Conservation (phyloP, 2,329 filamentous ascomycete species). For the Penicillium sp. region DNA sequence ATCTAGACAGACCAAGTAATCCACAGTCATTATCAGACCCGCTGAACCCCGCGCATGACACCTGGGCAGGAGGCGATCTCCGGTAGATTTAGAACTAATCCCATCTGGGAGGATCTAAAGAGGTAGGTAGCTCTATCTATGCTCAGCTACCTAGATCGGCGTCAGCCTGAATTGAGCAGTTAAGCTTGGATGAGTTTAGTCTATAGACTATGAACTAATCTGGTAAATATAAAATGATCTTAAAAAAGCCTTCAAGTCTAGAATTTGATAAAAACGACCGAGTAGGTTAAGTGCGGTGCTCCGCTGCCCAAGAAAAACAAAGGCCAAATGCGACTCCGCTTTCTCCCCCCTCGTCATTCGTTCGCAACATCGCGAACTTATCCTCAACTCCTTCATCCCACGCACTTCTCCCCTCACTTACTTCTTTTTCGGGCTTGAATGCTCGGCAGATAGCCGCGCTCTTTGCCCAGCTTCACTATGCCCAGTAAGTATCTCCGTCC, state of each 20-base stretch:
- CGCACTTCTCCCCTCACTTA: background rate
- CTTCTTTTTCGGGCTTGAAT: conserved; percentile 23
- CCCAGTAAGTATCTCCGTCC: conserved; percentile 30
- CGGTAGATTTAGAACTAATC: background rate
- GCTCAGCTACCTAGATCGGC: no score
- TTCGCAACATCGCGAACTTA: conserved; percentile 12
- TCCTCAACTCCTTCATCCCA: conserved; percentile 1
- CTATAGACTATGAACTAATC: background rate
- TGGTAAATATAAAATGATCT: background rate
- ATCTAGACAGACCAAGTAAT: conserved; percentile 8
- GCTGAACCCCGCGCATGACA: conserved; percentile 7
- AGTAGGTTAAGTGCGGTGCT: background rate
- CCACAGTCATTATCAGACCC: background rate
- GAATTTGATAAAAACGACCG: background rate
- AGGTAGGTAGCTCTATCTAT: no score
- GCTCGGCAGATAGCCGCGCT: conserved; percentile 26
- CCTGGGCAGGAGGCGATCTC: conserved; percentile 4
- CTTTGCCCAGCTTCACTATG: conserved; percentile 28
- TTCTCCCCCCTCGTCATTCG: conserved; percentile 19
- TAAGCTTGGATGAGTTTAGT: no score
- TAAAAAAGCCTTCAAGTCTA: background rate
- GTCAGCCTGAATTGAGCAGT: no score
- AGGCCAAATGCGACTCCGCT: conserved; percentile 17
- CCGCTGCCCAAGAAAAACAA: conserved; percentile 9
- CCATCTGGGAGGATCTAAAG: background rate